Conservation (phyloP, 257 asterid genomes). For the Gardenia jasminoides region DNA sequence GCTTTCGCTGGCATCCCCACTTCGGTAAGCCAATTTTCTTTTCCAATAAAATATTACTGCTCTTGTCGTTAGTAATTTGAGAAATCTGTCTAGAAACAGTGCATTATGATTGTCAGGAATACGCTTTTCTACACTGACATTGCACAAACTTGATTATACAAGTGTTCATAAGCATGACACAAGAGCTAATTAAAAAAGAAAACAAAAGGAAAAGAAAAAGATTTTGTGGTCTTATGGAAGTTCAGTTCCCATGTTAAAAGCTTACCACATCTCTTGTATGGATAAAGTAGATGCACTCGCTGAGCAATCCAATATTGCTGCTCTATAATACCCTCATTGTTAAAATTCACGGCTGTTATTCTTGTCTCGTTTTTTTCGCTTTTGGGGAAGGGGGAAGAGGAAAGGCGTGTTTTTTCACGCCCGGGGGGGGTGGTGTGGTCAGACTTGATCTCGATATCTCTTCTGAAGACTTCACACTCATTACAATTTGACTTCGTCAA, state of each 20-base stretch:
- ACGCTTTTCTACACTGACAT: background rate
- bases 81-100: background rate
- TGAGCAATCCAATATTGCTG: too few relatives aligned
- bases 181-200: too few relatives aligned
- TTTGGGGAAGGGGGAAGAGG: background rate
- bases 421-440: background rate
- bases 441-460: background rate
- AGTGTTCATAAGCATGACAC: background rate
- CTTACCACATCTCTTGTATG: too few relatives aligned
- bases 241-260: background rate
- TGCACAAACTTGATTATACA: background rate
- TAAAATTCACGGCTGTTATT: background rate
- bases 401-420: background rate
- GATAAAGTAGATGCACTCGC: too few relatives aligned
- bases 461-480: background rate
- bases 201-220: too few relatives aligned
- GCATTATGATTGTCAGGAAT: too few relatives aligned
- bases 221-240: background rate
- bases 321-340: too few relatives aligned
- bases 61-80: background rate
- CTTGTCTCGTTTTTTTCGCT: background rate
- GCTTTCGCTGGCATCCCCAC: conserved; percentile 81
- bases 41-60: background rate
- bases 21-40: conserved; percentile 48
- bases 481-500: background rate